Percentiles rank a stretch among this genome's conserved stretches.
Conservation (phyloP, 306 rosid species). For the Malus fusca region DNA sequence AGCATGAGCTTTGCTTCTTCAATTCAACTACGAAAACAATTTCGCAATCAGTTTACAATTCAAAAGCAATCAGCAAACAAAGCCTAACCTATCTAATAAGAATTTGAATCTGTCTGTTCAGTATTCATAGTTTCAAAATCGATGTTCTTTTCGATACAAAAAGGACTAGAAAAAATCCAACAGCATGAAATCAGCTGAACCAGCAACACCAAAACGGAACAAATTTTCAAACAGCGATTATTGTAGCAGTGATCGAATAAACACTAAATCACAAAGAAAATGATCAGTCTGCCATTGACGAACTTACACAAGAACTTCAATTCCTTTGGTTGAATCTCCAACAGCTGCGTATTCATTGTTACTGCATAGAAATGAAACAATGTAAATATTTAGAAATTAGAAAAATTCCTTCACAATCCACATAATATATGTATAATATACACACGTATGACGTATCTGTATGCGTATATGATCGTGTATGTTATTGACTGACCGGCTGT, state of each 20-base stretch:
- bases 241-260: background rate
- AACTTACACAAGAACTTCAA: slow-evolving; percentile 67
- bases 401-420: background rate
- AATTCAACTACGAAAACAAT: slow-evolving; percentile 50
- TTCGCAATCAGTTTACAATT: background rate
- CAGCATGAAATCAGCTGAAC: background rate
- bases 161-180: background rate
- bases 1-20: slow-evolving; percentile 83
- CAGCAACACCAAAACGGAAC: background rate
- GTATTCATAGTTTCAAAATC: background rate
- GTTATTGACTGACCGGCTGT: background rate
- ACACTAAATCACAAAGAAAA: background rate
- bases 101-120: background rate
- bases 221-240: background rate
- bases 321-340: slow-evolving; percentile 76
- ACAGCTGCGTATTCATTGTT: slow-evolving; percentile 50
- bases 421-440: background rate
- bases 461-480: background rate
- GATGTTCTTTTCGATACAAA: background rate
- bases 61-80: background rate
- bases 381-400: background rate
- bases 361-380: slow-evolving; percentile 2
- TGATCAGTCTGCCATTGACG: background rate
- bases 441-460: background rate
- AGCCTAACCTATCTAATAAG: background rate